Conservation (phyloP, 208 protist genomes). For the Leptomonas seymouri region DNA sequence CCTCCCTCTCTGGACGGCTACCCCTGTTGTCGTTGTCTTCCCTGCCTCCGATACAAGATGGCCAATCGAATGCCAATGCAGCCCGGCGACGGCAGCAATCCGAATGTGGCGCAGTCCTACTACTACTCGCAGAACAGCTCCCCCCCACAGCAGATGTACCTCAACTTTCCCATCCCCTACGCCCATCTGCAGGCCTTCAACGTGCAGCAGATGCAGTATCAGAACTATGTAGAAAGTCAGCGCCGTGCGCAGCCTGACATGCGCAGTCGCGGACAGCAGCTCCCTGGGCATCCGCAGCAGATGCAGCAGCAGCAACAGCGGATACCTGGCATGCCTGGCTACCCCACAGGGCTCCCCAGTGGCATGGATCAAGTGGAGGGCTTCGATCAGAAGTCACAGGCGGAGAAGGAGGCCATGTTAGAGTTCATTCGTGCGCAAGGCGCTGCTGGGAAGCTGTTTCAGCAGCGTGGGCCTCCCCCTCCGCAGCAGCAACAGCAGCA, state of each 20-base stretch:
- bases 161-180: slow-evolving; percentile 14
- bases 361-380: background rate
- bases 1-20: background rate
- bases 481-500: slow-evolving; percentile 1
- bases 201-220: slow-evolving; percentile 34
- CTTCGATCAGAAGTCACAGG: slow-evolving; percentile 17
- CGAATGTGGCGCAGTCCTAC: slow-evolving; percentile 12
- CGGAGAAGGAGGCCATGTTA: slow-evolving; percentile 5
- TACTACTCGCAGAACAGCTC: slow-evolving; percentile 31
- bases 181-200: slow-evolving; percentile 27
- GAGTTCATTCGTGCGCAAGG: slow-evolving; percentile 4
- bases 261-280: slow-evolving; percentile 26
- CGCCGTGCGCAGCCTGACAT: slow-evolving; percentile 6
- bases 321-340: slow-evolving; percentile 5
- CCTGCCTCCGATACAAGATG: background rate
- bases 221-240: slow-evolving; percentile 17
- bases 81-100: slow-evolving; percentile 22
- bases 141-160: slow-evolving; percentile 34
- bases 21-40: too few species aligned
- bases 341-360: slow-evolving; percentile 1
- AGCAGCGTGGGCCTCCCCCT: slow-evolving; percentile 5
- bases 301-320: slow-evolving; percentile 29
- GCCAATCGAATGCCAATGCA: slow-evolving; percentile 20
- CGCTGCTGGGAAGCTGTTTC: slow-evolving; percentile 11
- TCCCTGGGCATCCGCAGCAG: slow-evolving; percentile 14